phyloP scores from a whole-genome alignment of 2,329 filamentous ascomycete genomes.

The Penicillium sp. region DNA sequence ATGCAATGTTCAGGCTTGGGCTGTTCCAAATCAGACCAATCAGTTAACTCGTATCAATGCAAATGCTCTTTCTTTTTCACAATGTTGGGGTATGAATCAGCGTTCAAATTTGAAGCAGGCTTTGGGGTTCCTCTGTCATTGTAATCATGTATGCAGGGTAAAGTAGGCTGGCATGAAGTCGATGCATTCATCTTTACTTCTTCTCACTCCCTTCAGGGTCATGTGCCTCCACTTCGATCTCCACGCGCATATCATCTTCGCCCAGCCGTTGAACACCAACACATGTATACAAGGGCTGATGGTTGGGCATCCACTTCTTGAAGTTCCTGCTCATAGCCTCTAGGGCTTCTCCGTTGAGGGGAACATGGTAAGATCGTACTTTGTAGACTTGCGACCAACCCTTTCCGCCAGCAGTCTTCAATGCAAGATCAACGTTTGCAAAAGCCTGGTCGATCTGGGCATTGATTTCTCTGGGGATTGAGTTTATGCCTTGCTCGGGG shows the following conservation, averaged over 20 bases:
- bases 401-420: conserved; percentile 44
- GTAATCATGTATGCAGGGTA: too few species aligned
- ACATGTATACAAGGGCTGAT: conserved; percentile 41
- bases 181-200: not conserved
- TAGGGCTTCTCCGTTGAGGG: conserved; percentile 43
- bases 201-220: conserved; percentile 24
- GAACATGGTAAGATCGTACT: conserved; percentile 50
- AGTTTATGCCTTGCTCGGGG: not conserved
- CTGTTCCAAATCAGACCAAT: too few species aligned
- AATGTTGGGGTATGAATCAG: too few species aligned
- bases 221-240: conserved; percentile 60
- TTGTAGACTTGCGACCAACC: conserved; percentile 52
- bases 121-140: too few species aligned
- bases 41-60: too few species aligned
- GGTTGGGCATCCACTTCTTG: conserved; percentile 54
- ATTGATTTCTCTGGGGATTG: conserved; percentile 40
- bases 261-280: conserved; percentile 52
- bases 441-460: conserved; percentile 58
- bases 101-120: too few species aligned
- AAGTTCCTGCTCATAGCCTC: conserved; percentile 51
- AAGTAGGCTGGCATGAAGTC: not conserved
- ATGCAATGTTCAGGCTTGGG: too few species aligned
- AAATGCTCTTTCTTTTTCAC: too few species aligned
- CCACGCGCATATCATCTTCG: conserved; percentile 56
- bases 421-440: conserved; percentile 55